phyloP scores from a whole-genome alignment of 148 eudicot genomes.

The Pharnaceum exiguum region DNA sequence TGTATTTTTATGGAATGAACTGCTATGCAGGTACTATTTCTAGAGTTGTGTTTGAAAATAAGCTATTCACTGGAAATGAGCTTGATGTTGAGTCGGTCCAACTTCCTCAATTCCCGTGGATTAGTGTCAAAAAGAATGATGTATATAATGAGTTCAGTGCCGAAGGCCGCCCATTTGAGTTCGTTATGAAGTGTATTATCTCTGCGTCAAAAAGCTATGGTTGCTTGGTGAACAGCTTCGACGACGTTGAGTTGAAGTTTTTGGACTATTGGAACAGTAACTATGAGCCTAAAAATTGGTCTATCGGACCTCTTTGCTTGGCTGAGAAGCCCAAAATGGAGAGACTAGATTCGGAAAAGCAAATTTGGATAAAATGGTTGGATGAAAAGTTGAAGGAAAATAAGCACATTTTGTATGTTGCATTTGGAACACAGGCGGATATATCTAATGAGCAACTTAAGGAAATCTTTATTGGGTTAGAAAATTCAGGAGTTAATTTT shows the following conservation, averaged over 20 bases:
- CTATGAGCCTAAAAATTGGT: slow-evolving; percentile 31
- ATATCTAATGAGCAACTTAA: slow-evolving; percentile 35
- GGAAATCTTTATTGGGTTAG: slow-evolving; percentile 54
- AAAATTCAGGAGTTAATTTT: slow-evolving; percentile 39
- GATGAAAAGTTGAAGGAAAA: slow-evolving; percentile 31
- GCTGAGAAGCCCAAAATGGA: slow-evolving; percentile 13
- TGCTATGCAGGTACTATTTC: slow-evolving; percentile 11
- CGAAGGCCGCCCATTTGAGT: slow-evolving; percentile 36
- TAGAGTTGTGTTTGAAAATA: not conserved
- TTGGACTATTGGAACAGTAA: slow-evolving; percentile 29
- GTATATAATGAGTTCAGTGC: slow-evolving; percentile 29
- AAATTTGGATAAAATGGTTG: slow-evolving; percentile 50
- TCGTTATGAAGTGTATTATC: slow-evolving; percentile 6
- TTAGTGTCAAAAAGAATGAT: slow-evolving; percentile 45
- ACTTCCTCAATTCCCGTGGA: slow-evolving; percentile 41
- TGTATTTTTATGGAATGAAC: slow-evolving; percentile 43
- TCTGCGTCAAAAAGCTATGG: slow-evolving; percentile 36
- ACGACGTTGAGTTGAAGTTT: slow-evolving; percentile 45
- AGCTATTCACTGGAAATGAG: slow-evolving; percentile 18
- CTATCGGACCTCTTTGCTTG: slow-evolving; percentile 64
- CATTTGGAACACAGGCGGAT: slow-evolving; percentile 72
- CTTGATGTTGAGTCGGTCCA: slow-evolving; percentile 32
- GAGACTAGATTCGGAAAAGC: slow-evolving; percentile 2
- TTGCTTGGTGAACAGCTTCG: slow-evolving; percentile 41
- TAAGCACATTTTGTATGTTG: slow-evolving; percentile 42